phyloP scores from a whole-genome alignment of 257 asterid species.

The Solanum megistacrolobum region DNA sequence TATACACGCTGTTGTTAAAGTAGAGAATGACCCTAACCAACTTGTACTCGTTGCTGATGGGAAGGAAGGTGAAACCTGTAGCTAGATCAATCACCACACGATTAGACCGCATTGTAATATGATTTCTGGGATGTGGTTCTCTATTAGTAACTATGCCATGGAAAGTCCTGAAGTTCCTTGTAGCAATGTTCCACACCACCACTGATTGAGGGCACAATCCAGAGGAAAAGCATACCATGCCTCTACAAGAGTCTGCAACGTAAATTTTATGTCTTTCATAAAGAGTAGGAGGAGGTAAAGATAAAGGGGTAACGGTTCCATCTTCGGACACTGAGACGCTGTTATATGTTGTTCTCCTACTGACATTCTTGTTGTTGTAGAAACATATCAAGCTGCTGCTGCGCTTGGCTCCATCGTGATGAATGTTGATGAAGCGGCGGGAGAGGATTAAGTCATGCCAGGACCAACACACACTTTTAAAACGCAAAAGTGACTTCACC shows the following conservation, averaged over 20 bases:
- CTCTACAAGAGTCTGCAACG: too few species aligned
- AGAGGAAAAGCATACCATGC: background rate
- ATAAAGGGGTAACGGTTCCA: too few species aligned
- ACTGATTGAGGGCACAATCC: background rate
- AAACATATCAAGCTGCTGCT: background rate
- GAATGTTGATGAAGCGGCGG: background rate
- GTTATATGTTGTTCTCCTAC: too few species aligned
- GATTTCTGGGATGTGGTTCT: background rate
- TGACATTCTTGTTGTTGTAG: background rate
- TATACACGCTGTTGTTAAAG: background rate
- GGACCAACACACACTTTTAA: background rate
- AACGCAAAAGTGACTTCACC: background rate
- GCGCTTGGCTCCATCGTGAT: background rate
- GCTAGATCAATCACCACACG: background rate
- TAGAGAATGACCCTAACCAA: background rate
- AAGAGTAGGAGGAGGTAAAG: too few species aligned
- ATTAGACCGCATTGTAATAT: background rate
- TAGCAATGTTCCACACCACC: background rate
- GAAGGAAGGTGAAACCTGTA: background rate
- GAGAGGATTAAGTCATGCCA: background rate
- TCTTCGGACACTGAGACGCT: too few species aligned
- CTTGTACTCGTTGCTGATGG: background rate
- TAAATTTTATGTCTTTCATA: too few species aligned
- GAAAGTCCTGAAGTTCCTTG: background rate
- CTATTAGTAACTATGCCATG: background rate